Evolutionary conservation across 2,329 filamentous ascomycete genomes (phyloP).

Genomic region (Rhexocercosporidium sp.): DNA sequence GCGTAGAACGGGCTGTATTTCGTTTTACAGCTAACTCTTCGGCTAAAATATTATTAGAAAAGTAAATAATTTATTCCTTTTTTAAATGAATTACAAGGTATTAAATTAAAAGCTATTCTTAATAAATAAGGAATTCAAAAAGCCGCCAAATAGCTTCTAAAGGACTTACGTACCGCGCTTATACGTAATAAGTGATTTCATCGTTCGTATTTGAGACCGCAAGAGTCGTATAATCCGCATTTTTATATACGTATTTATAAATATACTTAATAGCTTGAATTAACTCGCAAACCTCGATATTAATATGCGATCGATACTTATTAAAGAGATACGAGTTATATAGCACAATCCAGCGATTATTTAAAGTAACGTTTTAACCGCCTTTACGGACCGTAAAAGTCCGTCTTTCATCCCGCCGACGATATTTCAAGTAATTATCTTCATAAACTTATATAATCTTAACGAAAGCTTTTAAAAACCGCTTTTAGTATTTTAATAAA

Average conservation of each 20-base stretch:
- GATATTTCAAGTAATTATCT: neutral
- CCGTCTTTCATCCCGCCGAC: neutral
- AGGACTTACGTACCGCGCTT: neutral
- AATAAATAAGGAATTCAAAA: neutral
- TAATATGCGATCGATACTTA: neutral
- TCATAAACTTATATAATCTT: neutral
- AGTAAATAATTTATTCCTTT: neutral
- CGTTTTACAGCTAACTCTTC: neutral
- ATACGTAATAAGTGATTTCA: neutral
- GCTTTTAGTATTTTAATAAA: neutral
- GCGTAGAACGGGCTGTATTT: neutral
- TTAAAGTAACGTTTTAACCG: neutral
- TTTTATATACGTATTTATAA: neutral
- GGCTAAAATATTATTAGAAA: neutral
- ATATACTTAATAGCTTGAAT: neutral
- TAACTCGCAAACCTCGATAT: neutral
- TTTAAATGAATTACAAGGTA: neutral
- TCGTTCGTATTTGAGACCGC: neutral
- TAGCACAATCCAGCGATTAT: neutral
- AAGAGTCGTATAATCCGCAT: neutral
- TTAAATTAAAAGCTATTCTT: neutral
- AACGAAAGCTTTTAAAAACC: neutral
- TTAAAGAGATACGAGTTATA: neutral
- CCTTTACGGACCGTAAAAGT: neutral
- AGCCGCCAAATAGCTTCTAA: neutral